These are phyloP conservation scores for Talaromyces wortmannii DNA, from an alignment of 495 filamentous ascomycete species.

Conservation along the genomic window DNA sequence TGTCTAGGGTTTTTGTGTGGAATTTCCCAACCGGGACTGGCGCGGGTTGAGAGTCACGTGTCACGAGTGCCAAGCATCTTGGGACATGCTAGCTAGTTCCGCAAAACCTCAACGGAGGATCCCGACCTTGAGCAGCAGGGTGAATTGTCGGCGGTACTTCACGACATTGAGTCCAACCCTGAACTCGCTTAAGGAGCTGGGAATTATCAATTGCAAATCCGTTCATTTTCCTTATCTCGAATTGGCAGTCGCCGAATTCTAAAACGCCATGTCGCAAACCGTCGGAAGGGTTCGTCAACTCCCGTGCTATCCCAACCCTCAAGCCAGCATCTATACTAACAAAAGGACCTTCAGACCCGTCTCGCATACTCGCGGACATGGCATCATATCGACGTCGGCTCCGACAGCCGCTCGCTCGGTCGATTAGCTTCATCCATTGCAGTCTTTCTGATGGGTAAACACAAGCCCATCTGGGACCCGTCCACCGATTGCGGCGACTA, in stretches of 20 bases:
- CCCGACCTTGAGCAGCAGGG: too few relatives aligned
- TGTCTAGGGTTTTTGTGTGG: conserved; percentile 7
- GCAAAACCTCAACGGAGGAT: neutral
- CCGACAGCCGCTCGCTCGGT: conserved; percentile 53
- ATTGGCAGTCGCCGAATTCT: too few relatives aligned
- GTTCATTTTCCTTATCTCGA: too few relatives aligned
- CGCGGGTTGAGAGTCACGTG: conserved; percentile 10
- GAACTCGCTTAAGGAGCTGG: too few relatives aligned
- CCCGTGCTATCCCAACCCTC: neutral
- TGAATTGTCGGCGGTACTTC: neutral
- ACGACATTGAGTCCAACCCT: too few relatives aligned
- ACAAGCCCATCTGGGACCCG: conserved; percentile 97
- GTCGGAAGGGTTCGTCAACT: conserved; percentile 32
- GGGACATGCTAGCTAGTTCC: neutral
- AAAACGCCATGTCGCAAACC: conserved; percentile 35
- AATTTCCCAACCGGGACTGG: conserved; percentile 16
- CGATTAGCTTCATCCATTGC: conserved; percentile 90
- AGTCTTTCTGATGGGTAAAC: conserved; percentile 92
- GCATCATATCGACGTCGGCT: conserved; percentile 79
- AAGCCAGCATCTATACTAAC: neutral
- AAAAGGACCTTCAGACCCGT: conserved; percentile 60
- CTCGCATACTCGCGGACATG: conserved; percentile 93
- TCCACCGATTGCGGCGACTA: conserved; percentile 98
- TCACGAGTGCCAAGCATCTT: conserved; percentile 1
- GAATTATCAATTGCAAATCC: too few relatives aligned